Percentiles rank a stretch among this genome's conserved stretches.
Evolutionary conservation across 352 stramenopile species (phyloP).

Genomic region (Achlya hypogyna): DNA sequence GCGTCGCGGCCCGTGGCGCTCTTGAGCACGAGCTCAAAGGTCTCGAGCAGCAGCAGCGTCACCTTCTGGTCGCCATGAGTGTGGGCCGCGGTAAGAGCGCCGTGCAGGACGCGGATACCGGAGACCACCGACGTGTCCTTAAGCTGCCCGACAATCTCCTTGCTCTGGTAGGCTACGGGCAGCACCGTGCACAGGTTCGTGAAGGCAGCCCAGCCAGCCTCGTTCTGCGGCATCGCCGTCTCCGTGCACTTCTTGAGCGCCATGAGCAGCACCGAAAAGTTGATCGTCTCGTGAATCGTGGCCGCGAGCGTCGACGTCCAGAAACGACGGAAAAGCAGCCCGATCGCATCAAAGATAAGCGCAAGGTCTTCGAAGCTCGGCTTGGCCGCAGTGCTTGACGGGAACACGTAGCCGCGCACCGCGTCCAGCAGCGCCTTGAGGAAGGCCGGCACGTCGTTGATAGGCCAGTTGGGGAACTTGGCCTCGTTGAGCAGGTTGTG

Average conservation of each 20-base stretch:
- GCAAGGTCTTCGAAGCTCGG: slow-evolving; percentile 59
- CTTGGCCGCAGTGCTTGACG: slow-evolving; percentile 42
- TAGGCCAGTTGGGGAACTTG: slow-evolving; percentile 80
- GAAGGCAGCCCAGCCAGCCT: background rate
- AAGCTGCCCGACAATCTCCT: background rate
- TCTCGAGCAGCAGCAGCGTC: slow-evolving; percentile 71
- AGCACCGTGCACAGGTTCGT: background rate
- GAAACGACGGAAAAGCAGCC: slow-evolving; percentile 62
- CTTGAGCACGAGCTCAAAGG: slow-evolving; percentile 74
- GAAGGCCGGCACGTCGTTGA: slow-evolving; percentile 75
- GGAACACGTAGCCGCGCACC: slow-evolving; percentile 69
- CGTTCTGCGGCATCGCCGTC: slow-evolving; percentile 32
- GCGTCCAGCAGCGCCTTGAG: slow-evolving; percentile 62
- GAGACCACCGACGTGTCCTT: slow-evolving; percentile 17
- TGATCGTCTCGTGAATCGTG: slow-evolving; percentile 49
- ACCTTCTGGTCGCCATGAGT: slow-evolving; percentile 41
- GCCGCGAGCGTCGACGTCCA: slow-evolving; percentile 32
- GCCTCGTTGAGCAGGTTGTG: slow-evolving; percentile 81
- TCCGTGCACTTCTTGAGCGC: slow-evolving; percentile 62
- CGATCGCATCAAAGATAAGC: slow-evolving; percentile 57
- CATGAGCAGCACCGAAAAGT: slow-evolving; percentile 61
- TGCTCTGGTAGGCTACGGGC: background rate
- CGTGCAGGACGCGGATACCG: slow-evolving; percentile 10
- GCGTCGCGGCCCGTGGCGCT: slow-evolving; percentile 57
- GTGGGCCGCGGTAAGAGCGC: background rate